Percentiles rank a stretch among this genome's conserved stretches.
Conservation (phyloP, 495 filamentous ascomycete genomes). For the Clavariopsis aquatica region DNA sequence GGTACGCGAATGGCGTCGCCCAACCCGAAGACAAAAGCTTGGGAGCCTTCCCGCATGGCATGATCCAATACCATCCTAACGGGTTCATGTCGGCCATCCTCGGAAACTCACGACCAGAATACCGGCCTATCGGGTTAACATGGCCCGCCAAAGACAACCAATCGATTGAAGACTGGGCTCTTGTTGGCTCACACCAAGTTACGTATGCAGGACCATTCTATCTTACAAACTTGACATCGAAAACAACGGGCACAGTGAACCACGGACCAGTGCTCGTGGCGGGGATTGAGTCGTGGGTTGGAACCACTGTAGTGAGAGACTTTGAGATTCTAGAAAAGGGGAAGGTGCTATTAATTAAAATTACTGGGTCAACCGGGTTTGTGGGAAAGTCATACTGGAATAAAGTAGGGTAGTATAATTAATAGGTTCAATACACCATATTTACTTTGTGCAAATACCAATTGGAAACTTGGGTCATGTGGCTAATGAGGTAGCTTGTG, state of each 20-base stretch:
- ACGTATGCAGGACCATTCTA: neutral
- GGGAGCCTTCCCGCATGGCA: too few species aligned
- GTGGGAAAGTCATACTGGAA: neutral
- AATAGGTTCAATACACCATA: too few species aligned
- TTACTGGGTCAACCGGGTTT: neutral
- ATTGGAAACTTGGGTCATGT: too few species aligned
- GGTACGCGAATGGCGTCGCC: too few species aligned
- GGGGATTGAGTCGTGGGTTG: neutral
- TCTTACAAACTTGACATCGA: neutral
- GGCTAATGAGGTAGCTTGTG: too few species aligned
- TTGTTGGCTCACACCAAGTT: neutral
- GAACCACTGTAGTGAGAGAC: neutral
- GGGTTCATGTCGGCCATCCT: neutral
- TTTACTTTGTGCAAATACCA: too few species aligned
- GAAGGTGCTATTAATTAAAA: neutral
- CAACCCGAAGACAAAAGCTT: too few species aligned
- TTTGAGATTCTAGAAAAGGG: neutral
- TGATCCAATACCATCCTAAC: neutral
- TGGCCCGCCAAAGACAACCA: neutral
- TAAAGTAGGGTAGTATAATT: neutral
- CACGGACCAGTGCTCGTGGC: neutral
- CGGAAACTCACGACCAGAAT: neutral
- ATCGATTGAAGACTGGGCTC: neutral
- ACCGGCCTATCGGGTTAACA: neutral
- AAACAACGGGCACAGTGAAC: neutral